Conservation (phyloP, 257 asterid genomes). For the Solanum arcanum region DNA sequence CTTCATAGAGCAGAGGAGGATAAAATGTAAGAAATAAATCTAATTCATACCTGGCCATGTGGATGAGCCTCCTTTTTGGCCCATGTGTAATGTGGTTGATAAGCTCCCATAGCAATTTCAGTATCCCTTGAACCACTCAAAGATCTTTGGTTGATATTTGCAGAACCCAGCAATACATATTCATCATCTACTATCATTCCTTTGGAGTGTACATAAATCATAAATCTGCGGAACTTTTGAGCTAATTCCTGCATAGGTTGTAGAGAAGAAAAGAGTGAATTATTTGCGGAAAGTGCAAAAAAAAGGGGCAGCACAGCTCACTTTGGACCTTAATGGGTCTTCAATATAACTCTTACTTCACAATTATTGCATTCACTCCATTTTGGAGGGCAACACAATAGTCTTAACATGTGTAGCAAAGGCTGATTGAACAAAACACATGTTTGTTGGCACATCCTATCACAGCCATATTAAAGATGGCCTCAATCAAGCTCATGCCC, state of each 20-base stretch:
- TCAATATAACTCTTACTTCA: background rate
- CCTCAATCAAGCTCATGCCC: background rate
- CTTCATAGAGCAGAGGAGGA: background rate
- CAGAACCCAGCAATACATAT: constrained; percentile 68
- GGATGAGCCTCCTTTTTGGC: constrained; percentile 40
- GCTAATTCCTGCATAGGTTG: constrained; percentile 9
- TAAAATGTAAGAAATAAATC: background rate
- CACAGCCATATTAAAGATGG: background rate
- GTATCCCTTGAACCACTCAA: constrained; percentile 89
- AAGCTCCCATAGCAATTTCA: constrained; percentile 90
- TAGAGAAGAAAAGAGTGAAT: background rate
- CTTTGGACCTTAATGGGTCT: background rate
- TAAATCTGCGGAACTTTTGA: constrained; percentile 43
- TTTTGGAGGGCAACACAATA: background rate
- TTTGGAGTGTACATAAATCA: constrained; percentile 80
- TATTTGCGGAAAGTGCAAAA: background rate
- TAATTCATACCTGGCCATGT: constrained; percentile 46
- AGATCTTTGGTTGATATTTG: constrained; percentile 76
- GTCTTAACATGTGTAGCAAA: background rate
- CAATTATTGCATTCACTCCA: background rate
- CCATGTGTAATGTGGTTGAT: constrained; percentile 76
- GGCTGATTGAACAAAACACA: background rate
- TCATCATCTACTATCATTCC: constrained; percentile 85
- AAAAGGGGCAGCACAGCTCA: background rate
- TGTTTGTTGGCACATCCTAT: background rate